Percentiles rank a stretch among this genome's conserved stretches.
Evolutionary conservation across 2,329 filamentous ascomycete species (phyloP).

Genomic region (Paradendryphiella salina): DNA sequence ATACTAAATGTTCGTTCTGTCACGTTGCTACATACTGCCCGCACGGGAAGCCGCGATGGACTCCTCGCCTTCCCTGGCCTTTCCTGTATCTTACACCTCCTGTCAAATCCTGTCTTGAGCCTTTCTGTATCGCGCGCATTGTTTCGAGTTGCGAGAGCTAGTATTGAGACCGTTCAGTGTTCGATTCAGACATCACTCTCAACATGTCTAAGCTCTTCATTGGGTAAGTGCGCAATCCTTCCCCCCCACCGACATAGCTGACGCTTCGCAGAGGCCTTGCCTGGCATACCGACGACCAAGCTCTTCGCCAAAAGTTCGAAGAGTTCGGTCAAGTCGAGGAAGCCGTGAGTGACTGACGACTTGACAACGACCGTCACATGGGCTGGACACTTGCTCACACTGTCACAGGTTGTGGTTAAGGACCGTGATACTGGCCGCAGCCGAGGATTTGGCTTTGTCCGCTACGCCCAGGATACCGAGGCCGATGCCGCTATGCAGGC

Average conservation of each 20-base stretch:
- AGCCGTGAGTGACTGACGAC: slow-evolving; percentile 70
- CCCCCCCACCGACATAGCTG: slow-evolving; percentile 4
- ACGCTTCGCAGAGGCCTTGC: slow-evolving; percentile 76
- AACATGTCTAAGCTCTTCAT: slow-evolving; percentile 93
- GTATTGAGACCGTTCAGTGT: slow-evolving; percentile 49
- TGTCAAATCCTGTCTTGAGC: slow-evolving; percentile 29
- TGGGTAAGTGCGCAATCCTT: slow-evolving; percentile 64
- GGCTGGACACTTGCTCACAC: slow-evolving; percentile 22
- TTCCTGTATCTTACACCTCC: slow-evolving; percentile 24
- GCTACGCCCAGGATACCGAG: slow-evolving; percentile 76
- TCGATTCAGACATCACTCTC: slow-evolving; percentile 33
- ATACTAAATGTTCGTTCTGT: slow-evolving; percentile 48
- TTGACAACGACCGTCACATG: neutral
- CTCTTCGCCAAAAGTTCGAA: slow-evolving; percentile 87
- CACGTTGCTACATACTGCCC: slow-evolving; percentile 42
- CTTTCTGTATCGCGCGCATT: slow-evolving; percentile 35
- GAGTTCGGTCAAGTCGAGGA: slow-evolving; percentile 90
- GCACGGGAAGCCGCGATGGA: slow-evolving; percentile 37
- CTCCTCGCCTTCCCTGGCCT: slow-evolving; percentile 27
- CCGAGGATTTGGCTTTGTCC: slow-evolving; percentile 96
- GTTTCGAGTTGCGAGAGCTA: slow-evolving; percentile 37
- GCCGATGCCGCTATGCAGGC: slow-evolving; percentile 73
- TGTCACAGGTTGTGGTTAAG: slow-evolving; percentile 84
- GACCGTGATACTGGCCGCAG: slow-evolving; percentile 95
- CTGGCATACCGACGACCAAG: slow-evolving; percentile 94